Evolutionary conservation across 192 early-diverging fungal genomes (phyloP).

Genomic region (Oehlia diaphana): DNA sequence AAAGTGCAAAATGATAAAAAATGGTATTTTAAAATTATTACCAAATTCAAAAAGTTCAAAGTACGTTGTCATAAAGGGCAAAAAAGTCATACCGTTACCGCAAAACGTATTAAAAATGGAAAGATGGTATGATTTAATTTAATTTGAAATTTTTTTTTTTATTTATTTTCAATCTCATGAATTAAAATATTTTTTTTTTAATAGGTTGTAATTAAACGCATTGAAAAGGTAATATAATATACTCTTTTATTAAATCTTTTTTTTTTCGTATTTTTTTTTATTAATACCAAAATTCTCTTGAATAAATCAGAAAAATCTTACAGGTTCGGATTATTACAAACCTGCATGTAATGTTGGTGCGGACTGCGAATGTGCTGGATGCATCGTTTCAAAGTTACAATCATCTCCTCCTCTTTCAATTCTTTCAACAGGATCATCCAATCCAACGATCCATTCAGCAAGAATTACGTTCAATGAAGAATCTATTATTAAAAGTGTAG

Average conservation of each 20-base stretch:
- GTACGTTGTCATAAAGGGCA: background rate
- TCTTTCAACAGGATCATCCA: background rate
- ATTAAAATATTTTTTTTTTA: background rate
- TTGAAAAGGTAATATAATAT: background rate
- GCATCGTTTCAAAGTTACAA: background rate
- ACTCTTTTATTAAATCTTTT: background rate
- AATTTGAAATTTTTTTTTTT: no score
- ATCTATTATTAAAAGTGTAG: no score
- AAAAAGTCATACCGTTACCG: background rate
- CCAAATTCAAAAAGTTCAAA: background rate
- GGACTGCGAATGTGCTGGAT: background rate
- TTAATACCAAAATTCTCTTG: background rate
- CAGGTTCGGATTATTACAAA: background rate
- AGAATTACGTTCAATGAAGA: no score
- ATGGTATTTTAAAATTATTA: background rate
- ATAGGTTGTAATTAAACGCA: background rate
- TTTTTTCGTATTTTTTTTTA: background rate
- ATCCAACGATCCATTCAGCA: background rate
- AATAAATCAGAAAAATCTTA: background rate
- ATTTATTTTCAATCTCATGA: background rate
- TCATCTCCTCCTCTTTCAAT: background rate
- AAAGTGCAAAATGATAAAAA: background rate
- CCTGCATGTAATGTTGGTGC: background rate
- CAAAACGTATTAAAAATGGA: background rate
- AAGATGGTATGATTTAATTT: background rate